Evolutionary conservation across 1,284 basidiomycete species (phyloP).

Genomic region (Sanguinoderma infundibulare): DNA sequence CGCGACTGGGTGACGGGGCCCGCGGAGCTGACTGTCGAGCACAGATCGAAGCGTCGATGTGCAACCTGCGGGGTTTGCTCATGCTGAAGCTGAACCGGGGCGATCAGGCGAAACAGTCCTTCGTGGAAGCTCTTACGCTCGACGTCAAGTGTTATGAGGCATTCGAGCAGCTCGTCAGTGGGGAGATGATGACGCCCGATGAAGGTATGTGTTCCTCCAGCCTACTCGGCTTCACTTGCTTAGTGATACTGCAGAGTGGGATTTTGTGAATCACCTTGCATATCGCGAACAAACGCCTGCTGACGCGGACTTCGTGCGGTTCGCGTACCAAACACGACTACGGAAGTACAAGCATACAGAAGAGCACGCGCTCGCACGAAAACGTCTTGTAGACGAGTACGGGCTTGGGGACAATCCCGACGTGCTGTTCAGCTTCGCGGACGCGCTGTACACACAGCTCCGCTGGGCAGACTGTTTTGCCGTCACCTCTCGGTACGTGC

Average conservation of each 20-base stretch:
- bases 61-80: conserved; percentile 89
- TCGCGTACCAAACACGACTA: conserved; percentile 91
- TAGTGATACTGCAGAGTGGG: conserved; percentile 77
- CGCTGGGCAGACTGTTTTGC: conserved; percentile 94
- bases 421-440: conserved; percentile 90
- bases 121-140: conserved; percentile 92
- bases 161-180: conserved; percentile 88
- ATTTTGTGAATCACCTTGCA: conserved; percentile 86
- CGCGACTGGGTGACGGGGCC: conserved; percentile 6
- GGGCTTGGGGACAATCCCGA: conserved; percentile 90
- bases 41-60: conserved; percentile 94
- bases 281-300: conserved; percentile 85
- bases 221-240: background rate
- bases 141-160: conserved; percentile 99
- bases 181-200: conserved; percentile 91
- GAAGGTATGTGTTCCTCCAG: conserved; percentile 67
- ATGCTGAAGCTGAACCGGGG: conserved; percentile 93
- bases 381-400: conserved; percentile 78
- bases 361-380: conserved; percentile 80
- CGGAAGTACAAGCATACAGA: conserved; percentile 88
- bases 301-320: conserved; percentile 87
- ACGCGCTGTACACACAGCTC: conserved; percentile 87
- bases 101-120: conserved; percentile 89
- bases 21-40: background rate
- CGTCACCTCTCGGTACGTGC: conserved; percentile 77